Evolutionary conservation across 2,329 filamentous ascomycete genomes (phyloP).

Genomic region (Sporothrix dimorphospora): DNA sequence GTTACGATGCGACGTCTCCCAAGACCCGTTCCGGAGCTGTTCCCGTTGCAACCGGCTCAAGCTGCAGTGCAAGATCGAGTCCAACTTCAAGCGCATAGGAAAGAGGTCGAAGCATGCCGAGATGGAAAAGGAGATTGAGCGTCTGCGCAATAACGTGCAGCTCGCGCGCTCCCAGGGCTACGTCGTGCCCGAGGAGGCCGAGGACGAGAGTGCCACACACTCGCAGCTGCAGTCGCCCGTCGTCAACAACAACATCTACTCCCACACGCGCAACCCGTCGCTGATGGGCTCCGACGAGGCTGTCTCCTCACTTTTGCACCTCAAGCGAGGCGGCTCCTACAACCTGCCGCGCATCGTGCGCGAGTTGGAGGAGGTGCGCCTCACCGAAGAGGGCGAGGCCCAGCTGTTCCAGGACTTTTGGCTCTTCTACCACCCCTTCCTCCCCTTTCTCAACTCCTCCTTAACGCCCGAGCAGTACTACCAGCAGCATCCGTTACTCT

Average conservation of each 20-base stretch:
- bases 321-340: conserved; percentile 67
- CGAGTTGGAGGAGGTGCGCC: conserved; percentile 64
- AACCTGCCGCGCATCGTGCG: conserved; percentile 62
- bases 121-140: conserved; percentile 82
- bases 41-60: conserved; percentile 77
- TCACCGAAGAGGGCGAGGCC: conserved; percentile 65
- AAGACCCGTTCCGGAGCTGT: conserved; percentile 78
- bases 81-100: conserved; percentile 80
- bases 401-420: conserved; percentile 77
- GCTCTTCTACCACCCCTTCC: conserved; percentile 73
- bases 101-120: conserved; percentile 83
- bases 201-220: conserved; percentile 49
- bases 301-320: conserved; percentile 66
- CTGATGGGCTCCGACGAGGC: conserved; percentile 71
- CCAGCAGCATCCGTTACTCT: conserved; percentile 76
- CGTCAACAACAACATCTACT: conserved; percentile 57
- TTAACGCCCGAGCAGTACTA: conserved; percentile 74
- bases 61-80: conserved; percentile 83
- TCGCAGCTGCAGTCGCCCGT: conserved; percentile 63
- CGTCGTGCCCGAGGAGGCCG: conserved; percentile 50
- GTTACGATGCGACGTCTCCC: conserved; percentile 82
- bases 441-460: conserved; percentile 71
- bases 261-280: conserved; percentile 64
- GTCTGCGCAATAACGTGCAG: conserved; percentile 63
- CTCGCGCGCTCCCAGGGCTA: conserved; percentile 64